phyloP scores from a whole-genome alignment of 2,329 filamentous ascomycete species.

The Emmonsia crescens region DNA sequence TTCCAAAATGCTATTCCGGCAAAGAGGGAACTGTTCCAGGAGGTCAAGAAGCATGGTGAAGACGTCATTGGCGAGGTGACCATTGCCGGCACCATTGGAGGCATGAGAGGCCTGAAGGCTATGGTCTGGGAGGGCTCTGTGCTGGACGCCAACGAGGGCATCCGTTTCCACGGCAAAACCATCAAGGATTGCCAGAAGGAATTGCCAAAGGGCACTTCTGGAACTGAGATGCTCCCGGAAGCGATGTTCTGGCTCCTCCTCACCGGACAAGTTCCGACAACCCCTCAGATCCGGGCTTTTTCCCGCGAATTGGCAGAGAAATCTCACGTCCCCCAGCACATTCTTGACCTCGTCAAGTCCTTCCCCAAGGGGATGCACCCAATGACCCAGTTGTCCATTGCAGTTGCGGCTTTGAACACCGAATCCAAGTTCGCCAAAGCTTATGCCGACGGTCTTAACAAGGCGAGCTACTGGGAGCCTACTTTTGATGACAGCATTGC shows the following conservation, averaged over 20 bases:
- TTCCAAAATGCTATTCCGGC: slow-evolving; percentile 76
- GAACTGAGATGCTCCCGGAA: slow-evolving; percentile 92
- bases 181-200: slow-evolving; percentile 96
- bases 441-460: slow-evolving; percentile 82
- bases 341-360: slow-evolving; percentile 76
- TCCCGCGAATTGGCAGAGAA: slow-evolving; percentile 82
- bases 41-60: slow-evolving; percentile 74
- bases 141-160: slow-evolving; percentile 90
- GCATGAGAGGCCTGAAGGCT: slow-evolving; percentile 94
- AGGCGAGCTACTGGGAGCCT: slow-evolving; percentile 97
- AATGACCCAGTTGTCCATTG: slow-evolving; percentile 96
- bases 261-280: slow-evolving; percentile 81
- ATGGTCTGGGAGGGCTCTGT: slow-evolving; percentile 99
- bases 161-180: slow-evolving; percentile 93
- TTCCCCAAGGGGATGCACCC: slow-evolving; percentile 88
- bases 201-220: slow-evolving; percentile 77
- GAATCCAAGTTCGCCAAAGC: slow-evolving; percentile 87
- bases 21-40: slow-evolving; percentile 86
- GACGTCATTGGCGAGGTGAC: slow-evolving; percentile 87
- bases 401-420: slow-evolving; percentile 91
- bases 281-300: slow-evolving; percentile 67
- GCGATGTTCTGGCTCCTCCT: slow-evolving; percentile 99
- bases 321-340: slow-evolving; percentile 68
- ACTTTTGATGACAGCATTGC: slow-evolving; percentile 94
- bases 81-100: slow-evolving; percentile 85